Base-by-base conservation (phyloP, 768 basidiomycete species). In the Pleurotus sapidus region DNA sequence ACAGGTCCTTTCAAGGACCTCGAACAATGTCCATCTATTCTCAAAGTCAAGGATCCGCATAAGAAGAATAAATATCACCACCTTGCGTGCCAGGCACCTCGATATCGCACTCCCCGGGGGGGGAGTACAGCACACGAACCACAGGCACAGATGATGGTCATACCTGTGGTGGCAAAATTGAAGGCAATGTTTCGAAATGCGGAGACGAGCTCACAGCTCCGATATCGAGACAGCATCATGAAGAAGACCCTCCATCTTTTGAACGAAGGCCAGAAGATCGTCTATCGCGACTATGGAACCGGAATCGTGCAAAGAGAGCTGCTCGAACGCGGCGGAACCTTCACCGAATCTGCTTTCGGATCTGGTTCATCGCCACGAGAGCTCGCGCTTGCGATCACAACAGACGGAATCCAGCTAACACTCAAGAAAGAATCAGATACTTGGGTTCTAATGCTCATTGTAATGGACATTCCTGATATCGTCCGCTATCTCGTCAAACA, bases 341-440 rank as follows among this genome's bases (percentile, higher is more conserved):
- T 70, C 50, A 39, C 34, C 0, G 1, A 30, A 8, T 30, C 27
- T 6, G 27, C 27, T 1, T 30, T 30, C 7, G 27, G 7, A 8
- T 7, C 27, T 11, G 34, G 20, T 24, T n/a, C 66, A 55, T 64
- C 64, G 37, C n/a, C 53, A 5, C 51, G 59, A 12, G 68, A 70
- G 49, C 55, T 65, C 39, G 66, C 63, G 23, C 60, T 68, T 49
- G 66, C 63, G 9, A 40, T 67, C 4, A 66, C 66, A 25, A 64
- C 59, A 0, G 67, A 70, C 60, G 69, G 69, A 5, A 70, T 70
- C 2, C 68, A 72, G 53, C 56, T 72, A 11, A 72, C 70, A 24
- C 64, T 70, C 62, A 72, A 72, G 49, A 72, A 72, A 49, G 66
- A 69, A 46, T 70, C 67, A 2, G 64, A 68, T 46, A 68, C 64